These are phyloP conservation scores for Amanita pseudoporphyria DNA, from an alignment of 768 basidiomycete genomes.

Conservation along the genomic window DNA sequence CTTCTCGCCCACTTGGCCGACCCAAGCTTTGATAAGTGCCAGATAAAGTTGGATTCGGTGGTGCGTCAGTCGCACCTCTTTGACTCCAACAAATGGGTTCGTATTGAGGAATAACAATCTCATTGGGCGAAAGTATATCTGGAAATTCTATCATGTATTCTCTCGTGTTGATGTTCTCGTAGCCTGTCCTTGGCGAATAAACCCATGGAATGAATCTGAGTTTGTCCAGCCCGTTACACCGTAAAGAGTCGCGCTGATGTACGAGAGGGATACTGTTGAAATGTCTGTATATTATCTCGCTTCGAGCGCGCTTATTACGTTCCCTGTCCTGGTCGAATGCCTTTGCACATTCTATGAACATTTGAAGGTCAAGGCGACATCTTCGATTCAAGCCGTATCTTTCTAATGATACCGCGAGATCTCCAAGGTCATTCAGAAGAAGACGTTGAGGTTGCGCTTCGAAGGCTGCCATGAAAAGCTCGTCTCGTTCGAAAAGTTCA, in stretches of 20 bases:
- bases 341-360: constrained; percentile 27
- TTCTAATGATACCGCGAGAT: constrained; percentile 20
- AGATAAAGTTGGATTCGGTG: constrained; percentile 18
- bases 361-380: constrained; percentile 19
- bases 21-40: constrained; percentile 28
- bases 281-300: constrained; percentile 21
- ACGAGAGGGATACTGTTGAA: constrained; percentile 24
- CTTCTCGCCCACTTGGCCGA: constrained; percentile 27
- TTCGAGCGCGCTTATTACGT: constrained; percentile 13
- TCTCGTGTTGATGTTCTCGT: constrained; percentile 12
- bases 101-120: constrained; percentile 27
- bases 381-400: constrained; percentile 22
- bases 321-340: constrained; percentile 18
- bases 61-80: constrained; percentile 22
- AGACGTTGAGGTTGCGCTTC: constrained; percentile 20
- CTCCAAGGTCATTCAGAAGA: constrained; percentile 18
- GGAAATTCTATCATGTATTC: constrained; percentile 16
- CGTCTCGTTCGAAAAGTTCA: constrained; percentile 25
- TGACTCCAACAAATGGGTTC: constrained; percentile 42
- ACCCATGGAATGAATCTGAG: constrained; percentile 32
- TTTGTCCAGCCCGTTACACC: constrained; percentile 24
- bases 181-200: constrained; percentile 11
- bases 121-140: constrained; percentile 25
- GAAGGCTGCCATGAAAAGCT: constrained; percentile 28
- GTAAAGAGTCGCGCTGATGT: constrained; percentile 9